Evolutionary conservation across 2,329 filamentous ascomycete species (phyloP).

Genomic region (Didymella pomorum): DNA sequence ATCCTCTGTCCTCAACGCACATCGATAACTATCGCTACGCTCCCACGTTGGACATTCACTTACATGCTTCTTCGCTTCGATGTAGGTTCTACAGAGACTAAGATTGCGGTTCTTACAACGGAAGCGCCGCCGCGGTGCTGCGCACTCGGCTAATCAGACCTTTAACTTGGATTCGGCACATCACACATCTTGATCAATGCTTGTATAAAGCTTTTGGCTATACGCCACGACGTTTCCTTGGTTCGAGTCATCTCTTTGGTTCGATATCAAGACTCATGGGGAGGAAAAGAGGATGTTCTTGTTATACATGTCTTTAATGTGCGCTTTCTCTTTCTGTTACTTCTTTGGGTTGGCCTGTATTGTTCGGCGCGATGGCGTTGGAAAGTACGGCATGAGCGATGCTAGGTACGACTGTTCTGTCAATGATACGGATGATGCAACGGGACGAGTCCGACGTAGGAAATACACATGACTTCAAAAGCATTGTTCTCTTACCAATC

Average conservation of each 20-base stretch:
- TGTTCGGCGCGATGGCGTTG: constrained; percentile 14
- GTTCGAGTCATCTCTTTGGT: constrained; percentile 9
- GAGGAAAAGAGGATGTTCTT: constrained; percentile 1
- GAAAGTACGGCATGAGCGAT: constrained; percentile 8
- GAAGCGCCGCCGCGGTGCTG: constrained; percentile 15
- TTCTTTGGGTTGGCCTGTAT: constrained; percentile 15
- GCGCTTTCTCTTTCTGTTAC: constrained; percentile 1
- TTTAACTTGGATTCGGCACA: constrained; percentile 2
- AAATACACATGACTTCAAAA: constrained; percentile 5
- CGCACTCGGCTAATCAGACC: constrained; percentile 11
- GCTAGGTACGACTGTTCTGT: constrained; percentile 6
- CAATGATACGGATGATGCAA: constrained; percentile 15
- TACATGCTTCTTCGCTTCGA: constrained; percentile 39
- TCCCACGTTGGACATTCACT: constrained; percentile 33
- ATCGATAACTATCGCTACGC: constrained; percentile 34
- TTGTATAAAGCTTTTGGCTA: constrained; percentile 12
- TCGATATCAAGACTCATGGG: background rate
- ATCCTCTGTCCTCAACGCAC: constrained; percentile 29
- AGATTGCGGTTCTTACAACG: constrained; percentile 32
- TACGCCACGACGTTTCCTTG: background rate
- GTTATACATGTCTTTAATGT: constrained; percentile 5
- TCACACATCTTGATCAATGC: constrained; percentile 1
- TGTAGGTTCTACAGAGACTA: constrained; percentile 36
- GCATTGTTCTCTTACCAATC: too few species aligned
- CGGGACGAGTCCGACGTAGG: constrained; percentile 6